Conservation (phyloP, 2,329 filamentous ascomycete species). For the Exophiala lecanii-corni region DNA sequence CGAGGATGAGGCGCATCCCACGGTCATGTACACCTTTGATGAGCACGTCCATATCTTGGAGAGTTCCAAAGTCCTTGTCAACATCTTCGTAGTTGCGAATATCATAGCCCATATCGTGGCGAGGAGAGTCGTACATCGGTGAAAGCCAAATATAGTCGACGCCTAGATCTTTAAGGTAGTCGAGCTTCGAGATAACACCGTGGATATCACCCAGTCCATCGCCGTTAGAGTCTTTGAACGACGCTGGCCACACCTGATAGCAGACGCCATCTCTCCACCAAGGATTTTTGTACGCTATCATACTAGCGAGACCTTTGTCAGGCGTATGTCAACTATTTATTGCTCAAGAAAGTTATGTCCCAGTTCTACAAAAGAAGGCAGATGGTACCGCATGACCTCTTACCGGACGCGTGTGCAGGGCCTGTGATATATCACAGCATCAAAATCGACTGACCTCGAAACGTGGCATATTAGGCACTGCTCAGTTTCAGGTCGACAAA, state of each 20-base stretch:
- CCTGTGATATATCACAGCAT: too few species aligned
- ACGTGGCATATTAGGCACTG: too few species aligned
- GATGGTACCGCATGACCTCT: too few species aligned
- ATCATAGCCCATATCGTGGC: constrained; percentile 64
- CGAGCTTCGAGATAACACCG: constrained; percentile 26
- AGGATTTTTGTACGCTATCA: too few species aligned
- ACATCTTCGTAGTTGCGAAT: constrained; percentile 63
- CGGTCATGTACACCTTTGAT: constrained; percentile 56
- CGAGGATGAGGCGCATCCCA: constrained; percentile 66
- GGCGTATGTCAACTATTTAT: too few species aligned
- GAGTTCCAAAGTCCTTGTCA: constrained; percentile 59
- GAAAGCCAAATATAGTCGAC: constrained; percentile 32
- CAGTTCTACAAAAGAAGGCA: too few species aligned
- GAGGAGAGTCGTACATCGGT: constrained; percentile 58
- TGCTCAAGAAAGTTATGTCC: too few species aligned
- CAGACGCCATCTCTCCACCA: constrained; percentile 3
- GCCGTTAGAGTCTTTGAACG: constrained; percentile 29
- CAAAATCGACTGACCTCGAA: too few species aligned
- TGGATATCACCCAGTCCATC: constrained; percentile 29
- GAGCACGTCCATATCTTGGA: constrained; percentile 59
- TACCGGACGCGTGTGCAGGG: too few species aligned
- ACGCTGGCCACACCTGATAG: constrained; percentile 28
- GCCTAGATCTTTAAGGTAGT: constrained; percentile 28
- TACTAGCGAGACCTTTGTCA: too few species aligned
- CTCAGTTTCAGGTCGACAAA: too few species aligned